Evolutionary conservation across 1,284 basidiomycete genomes (phyloP).

Genomic region (Ustilago tritici): DNA sequence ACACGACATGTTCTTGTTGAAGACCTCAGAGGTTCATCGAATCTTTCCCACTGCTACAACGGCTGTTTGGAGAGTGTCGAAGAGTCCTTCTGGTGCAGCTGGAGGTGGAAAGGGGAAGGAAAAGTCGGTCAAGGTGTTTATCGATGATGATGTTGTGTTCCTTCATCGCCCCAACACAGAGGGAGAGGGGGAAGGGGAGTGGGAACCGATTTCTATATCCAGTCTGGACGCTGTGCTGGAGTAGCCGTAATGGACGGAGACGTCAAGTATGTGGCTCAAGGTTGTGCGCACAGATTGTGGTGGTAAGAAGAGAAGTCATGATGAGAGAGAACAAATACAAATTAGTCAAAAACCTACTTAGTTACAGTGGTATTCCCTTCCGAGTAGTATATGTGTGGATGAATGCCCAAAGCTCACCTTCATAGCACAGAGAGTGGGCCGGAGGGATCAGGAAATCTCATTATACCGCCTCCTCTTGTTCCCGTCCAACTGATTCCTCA

Average conservation of each 20-base stretch:
- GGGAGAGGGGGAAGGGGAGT: not conserved
- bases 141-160: conserved; percentile 79
- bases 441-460: conserved; percentile 68
- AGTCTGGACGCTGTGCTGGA: conserved; percentile 86
- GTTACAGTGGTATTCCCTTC: not conserved
- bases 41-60: conserved; percentile 84
- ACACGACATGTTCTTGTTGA: conserved; percentile 88
- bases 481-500: not conserved
- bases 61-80: conserved; percentile 74
- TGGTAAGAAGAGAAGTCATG: not conserved
- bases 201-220: conserved; percentile 77
- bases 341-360: not conserved
- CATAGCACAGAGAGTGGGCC: not conserved
- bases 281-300: not conserved
- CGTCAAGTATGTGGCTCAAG: not conserved
- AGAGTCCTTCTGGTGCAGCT: not conserved
- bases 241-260: not conserved
- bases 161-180: not conserved
- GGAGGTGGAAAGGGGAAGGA: conserved; percentile 63
- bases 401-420: not conserved
- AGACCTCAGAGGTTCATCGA: conserved; percentile 83
- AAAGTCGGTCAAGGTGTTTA: conserved; percentile 75
- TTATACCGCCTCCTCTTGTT: conserved; percentile 18
- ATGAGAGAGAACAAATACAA: not conserved
- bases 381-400: not conserved